Evolutionary conservation across 306 rosid genomes (phyloP).

Genomic region (Pterocarpus macrocarpus): DNA sequence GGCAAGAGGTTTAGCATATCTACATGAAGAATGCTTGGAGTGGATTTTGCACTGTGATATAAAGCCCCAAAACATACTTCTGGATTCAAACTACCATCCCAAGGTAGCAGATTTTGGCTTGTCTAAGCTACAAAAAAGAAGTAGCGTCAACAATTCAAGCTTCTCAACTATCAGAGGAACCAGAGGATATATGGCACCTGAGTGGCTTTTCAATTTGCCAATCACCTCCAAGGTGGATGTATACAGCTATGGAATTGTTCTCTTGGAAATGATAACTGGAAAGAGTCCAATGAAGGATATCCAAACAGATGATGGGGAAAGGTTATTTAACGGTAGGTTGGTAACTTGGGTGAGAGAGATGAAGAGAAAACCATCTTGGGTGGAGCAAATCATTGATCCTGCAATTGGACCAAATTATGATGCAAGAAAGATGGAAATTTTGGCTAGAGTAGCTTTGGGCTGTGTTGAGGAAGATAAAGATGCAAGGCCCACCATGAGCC

Average conservation of each 20-base stretch:
- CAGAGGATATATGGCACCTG: constrained; percentile 69
- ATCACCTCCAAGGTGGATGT: constrained; percentile 65
- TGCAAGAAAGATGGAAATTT: constrained; percentile 43
- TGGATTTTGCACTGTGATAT: no score
- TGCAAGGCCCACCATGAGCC: constrained; percentile 62
- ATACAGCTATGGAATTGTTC: constrained; percentile 57
- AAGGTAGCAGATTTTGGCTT: constrained; percentile 24
- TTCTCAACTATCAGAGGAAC: constrained; percentile 70
- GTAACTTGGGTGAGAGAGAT: constrained; percentile 58
- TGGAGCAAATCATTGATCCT: constrained; percentile 51
- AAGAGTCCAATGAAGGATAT: constrained; percentile 36
- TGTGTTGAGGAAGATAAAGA: constrained; percentile 63
- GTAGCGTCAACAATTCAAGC: constrained; percentile 6
- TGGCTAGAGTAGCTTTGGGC: constrained; percentile 51
- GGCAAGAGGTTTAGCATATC: no score
- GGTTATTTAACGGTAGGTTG: constrained; percentile 42
- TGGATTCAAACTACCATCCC: no score
- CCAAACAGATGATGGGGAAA: constrained; percentile 22
- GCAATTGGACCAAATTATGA: constrained; percentile 35
- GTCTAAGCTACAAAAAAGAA: constrained; percentile 46
- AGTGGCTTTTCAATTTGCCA: constrained; percentile 53
- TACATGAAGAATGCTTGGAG: no score
- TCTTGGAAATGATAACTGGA: constrained; percentile 50
- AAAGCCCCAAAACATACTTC: no score
- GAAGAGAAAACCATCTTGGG: constrained; percentile 26